A percentile compares a stretch with the other conserved stretches of the same genome.
phyloP scores from a whole-genome alignment of 2,329 filamentous ascomycete genomes.

The Tolypocladium paradoxum region DNA sequence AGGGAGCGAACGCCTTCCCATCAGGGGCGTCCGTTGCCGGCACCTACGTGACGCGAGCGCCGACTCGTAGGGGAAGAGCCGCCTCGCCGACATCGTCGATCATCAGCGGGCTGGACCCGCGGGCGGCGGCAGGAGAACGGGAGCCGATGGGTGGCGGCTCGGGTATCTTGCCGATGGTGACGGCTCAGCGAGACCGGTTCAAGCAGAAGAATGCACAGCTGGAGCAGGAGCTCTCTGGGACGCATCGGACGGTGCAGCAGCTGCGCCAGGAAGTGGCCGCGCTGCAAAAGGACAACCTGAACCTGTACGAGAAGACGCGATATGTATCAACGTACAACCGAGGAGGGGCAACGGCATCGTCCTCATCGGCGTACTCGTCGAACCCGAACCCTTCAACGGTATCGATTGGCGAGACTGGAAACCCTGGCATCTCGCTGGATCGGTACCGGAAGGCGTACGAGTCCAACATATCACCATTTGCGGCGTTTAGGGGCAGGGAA shows the following conservation, averaged over 20 bases:
- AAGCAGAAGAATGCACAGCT: conserved; percentile 91
- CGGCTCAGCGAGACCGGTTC: conserved; percentile 94
- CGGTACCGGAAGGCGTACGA: conserved; percentile 90
- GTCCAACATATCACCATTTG: conserved; percentile 89
- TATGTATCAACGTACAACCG: conserved; percentile 93
- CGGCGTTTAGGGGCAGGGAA: conserved; percentile 89
- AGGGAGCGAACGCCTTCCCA: conserved; percentile 73
- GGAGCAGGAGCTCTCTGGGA: conserved; percentile 79
- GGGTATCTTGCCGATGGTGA: conserved; percentile 94
- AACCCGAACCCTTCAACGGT: conserved; percentile 70
- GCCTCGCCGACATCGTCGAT: conserved; percentile 94
- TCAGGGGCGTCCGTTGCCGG: conserved; percentile 88
- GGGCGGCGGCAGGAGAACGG: conserved; percentile 32
- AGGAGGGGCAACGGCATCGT: conserved; percentile 46
- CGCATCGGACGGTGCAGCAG: conserved; percentile 70
- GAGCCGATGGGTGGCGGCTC: conserved; percentile 66
- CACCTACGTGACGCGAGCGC: conserved; percentile 62
- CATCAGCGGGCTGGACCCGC: conserved; percentile 88
- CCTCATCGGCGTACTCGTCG: conserved; percentile 53
- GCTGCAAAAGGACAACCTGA: conserved; percentile 90
- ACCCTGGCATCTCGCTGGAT: conserved; percentile 60
- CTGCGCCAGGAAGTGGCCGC: conserved; percentile 84
- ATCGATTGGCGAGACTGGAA: conserved; percentile 42
- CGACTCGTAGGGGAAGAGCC: conserved; percentile 53
- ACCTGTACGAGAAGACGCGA: conserved; percentile 92